A percentile compares a stretch with the other conserved stretches of the same genome.
Evolutionary conservation across 169 alveolate genomes (phyloP).

Genomic region (Cyclospora cayetanensis): DNA sequence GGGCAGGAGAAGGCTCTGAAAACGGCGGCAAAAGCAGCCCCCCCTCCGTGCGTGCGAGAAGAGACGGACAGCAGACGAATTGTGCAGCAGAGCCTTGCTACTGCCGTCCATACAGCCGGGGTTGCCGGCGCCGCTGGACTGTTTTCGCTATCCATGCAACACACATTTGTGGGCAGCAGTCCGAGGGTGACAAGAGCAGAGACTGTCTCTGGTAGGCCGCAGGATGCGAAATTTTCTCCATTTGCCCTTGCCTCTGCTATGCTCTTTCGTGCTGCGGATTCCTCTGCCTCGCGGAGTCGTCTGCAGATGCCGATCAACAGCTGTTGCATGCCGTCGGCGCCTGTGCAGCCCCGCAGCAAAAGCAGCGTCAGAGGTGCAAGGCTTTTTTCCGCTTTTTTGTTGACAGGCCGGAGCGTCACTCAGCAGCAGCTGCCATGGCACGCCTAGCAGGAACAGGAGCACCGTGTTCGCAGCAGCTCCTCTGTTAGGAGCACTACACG

Average conservation of each 20-base stretch:
- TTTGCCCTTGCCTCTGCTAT: background rate
- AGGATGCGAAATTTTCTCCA: background rate
- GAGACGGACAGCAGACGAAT: background rate
- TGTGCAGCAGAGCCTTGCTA: background rate
- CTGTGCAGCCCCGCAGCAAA: conserved; percentile 3
- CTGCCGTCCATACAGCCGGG: background rate
- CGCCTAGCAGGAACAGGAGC: background rate
- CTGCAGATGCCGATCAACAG: background rate
- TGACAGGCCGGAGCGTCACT: too few species aligned
- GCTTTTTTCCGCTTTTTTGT: too few species aligned
- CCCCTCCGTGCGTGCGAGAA: conserved; percentile 9
- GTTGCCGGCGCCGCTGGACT: background rate
- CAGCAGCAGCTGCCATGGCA: background rate
- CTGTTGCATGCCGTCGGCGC: background rate
- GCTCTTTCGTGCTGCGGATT: background rate
- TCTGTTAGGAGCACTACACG: background rate
- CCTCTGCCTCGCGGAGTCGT: background rate
- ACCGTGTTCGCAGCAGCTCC: background rate
- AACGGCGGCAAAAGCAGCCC: background rate
- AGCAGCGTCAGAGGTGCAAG: conserved; percentile 14
- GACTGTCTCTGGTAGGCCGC: background rate
- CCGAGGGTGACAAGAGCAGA: background rate
- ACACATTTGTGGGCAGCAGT: background rate
- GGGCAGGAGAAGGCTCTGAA: background rate
- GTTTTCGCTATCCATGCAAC: background rate